Evolutionary conservation across 768 basidiomycete genomes (phyloP), one percentile per base, ranked within the genome.

Genomic region (Mycena metata): DNA sequence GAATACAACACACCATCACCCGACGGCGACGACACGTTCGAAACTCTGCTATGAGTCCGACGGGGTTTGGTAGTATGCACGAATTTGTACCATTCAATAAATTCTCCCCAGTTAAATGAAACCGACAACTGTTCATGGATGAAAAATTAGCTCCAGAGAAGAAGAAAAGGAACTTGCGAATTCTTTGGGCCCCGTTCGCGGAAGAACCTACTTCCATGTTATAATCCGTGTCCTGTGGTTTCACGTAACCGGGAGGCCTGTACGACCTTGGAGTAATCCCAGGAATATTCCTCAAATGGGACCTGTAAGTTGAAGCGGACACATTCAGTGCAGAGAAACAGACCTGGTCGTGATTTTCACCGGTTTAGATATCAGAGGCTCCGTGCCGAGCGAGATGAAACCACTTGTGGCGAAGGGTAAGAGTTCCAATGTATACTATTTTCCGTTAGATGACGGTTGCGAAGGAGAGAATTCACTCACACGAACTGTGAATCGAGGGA

Each of bases 1-100:
- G n/a, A n/a, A n/a, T n/a, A n/a, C n/a, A n/a, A n/a, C n/a, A 84
- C 83, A 6, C 35, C 71, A 16, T 33, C 69, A 5, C 77, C 77
- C 30, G 91, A 91, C 73, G 79, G 81, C 17, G 91, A 94, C 69
- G 90, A 92, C 57, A 88, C 87, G 9, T 94, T 94, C 65, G 92
- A 95, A 75, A 84, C 81, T n/a, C 73, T 94, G 26, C 77, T 94
- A 30, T 54, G 71, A 30, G 30, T 30, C 30, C 30, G 30, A n/a
- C 30, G 30, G 30, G 30, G 30, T 30, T 30, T 30, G 30, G 6
- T 30, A 6, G 30, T 30, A 30, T 30, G n/a, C n/a, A n/a, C n/a
- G n/a, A n/a, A n/a, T n/a, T n/a, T n/a, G n/a, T n/a, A n/a, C n/a
- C n/a, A n/a, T n/a, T n/a, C n/a, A n/a, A n/a, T n/a, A n/a, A n/a